Conservation (phyloP, 1,284 basidiomycete genomes). For the Cryptococcus sp. region DNA sequence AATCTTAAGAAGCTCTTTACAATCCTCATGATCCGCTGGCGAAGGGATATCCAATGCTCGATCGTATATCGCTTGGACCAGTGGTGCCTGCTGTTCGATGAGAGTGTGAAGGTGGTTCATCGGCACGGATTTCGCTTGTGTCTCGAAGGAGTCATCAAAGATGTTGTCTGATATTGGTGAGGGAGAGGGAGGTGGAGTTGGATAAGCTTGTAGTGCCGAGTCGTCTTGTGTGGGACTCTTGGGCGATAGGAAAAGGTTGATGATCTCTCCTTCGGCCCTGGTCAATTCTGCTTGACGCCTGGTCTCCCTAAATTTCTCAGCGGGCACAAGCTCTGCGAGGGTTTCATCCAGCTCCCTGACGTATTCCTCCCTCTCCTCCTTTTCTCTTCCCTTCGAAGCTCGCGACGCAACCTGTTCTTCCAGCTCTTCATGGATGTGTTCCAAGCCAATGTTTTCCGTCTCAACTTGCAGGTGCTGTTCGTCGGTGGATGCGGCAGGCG, state of each 20-base stretch:
- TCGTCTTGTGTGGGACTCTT: not conserved
- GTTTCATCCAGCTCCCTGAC: conserved; percentile 32
- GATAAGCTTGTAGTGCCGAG: not conserved
- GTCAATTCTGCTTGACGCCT: conserved; percentile 40
- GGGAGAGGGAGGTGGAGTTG: conserved; percentile 5
- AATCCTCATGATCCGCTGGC: conserved; percentile 37
- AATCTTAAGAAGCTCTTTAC: conserved; percentile 59
- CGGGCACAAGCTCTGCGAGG: conserved; percentile 24
- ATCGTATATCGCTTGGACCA: conserved; percentile 30
- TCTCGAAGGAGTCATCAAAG: not conserved
- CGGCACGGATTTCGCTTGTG: not conserved
- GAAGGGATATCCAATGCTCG: conserved; percentile 38
- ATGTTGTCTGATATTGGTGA: not conserved
- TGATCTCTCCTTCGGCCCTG: conserved; percentile 35
- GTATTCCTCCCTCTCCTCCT: conserved; percentile 1
- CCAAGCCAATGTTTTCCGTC: conserved; percentile 2
- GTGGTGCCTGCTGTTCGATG: conserved; percentile 12
- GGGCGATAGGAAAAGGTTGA: conserved; percentile 18
- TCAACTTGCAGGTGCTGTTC: not conserved
- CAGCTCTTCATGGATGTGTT: conserved; percentile 12
- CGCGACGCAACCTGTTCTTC: not conserved
- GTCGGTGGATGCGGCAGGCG: not conserved
- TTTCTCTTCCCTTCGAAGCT: conserved; percentile 2
- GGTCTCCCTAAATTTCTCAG: conserved; percentile 36
- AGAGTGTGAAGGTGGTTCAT: conserved; percentile 23